These are phyloP conservation scores for Aschersonia sp. DNA, from an alignment of 2,329 filamentous ascomycete species.

Conservation along the genomic window DNA sequence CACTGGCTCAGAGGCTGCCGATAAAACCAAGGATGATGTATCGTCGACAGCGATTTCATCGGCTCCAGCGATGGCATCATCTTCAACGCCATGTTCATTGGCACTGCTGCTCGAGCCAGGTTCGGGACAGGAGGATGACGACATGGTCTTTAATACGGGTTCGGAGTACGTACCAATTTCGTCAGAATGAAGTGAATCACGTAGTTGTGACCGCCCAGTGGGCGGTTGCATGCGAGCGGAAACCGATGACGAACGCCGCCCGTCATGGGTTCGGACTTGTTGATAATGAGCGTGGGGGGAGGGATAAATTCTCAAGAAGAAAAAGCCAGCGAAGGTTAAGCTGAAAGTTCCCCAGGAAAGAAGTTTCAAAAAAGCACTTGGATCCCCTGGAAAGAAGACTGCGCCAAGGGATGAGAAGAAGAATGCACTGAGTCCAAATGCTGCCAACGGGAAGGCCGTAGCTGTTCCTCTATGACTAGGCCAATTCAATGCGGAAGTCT, in stretches of 20 bases:
- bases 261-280: constrained; percentile 28
- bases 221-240: constrained; percentile 1
- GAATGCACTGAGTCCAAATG: constrained; percentile 89
- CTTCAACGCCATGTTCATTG: constrained; percentile 7
- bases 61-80: too few relatives aligned
- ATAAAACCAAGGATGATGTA: constrained; percentile 67
- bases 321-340: constrained; percentile 63
- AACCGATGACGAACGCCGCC: constrained; percentile 1
- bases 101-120: not conserved
- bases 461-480: constrained; percentile 83
- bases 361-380: constrained; percentile 65
- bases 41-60: constrained; percentile 44
- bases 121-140: not conserved
- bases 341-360: constrained; percentile 66
- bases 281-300: constrained; percentile 38
- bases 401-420: constrained; percentile 79
- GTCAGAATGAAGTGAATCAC: constrained; percentile 19
- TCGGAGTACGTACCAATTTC: constrained; percentile 52
- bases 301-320: constrained; percentile 67
- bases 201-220: not conserved
- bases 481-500: constrained; percentile 80
- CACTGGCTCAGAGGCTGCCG: constrained; percentile 37
- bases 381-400: constrained; percentile 69
- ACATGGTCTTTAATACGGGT: constrained; percentile 1
- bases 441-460: constrained; percentile 83